Percentiles rank a stretch among this genome's conserved stretches.
phyloP scores from a whole-genome alignment of 1,284 basidiomycete genomes.

The Leccinum subrobustum region DNA sequence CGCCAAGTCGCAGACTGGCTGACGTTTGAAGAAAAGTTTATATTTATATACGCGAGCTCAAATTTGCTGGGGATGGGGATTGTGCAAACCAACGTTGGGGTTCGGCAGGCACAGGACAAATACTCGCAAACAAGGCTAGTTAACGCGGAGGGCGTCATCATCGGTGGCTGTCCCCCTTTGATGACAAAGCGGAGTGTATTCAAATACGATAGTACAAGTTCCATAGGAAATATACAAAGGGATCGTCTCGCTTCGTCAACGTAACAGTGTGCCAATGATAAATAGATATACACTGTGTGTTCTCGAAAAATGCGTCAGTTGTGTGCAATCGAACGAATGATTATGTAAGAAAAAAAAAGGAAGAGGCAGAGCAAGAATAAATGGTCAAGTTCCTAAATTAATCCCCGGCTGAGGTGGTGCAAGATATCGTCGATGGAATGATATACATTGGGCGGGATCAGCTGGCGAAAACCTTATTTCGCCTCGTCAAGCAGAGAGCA shows the following conservation, averaged over 20 bases:
- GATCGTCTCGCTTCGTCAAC: not conserved
- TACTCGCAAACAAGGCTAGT: slow-evolving; percentile 19
- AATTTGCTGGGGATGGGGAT: slow-evolving; percentile 29
- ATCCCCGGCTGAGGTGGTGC: slow-evolving; percentile 11
- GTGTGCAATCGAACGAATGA: slow-evolving; percentile 18
- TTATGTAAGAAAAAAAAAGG: slow-evolving; percentile 6
- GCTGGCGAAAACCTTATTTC: slow-evolving; percentile 11
- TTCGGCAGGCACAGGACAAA: slow-evolving; percentile 28
- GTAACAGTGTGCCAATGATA: slow-evolving; percentile 9
- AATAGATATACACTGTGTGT: slow-evolving; percentile 23
- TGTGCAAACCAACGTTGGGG: slow-evolving; percentile 26
- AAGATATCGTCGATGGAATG: slow-evolving; percentile 22
- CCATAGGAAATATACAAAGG: slow-evolving; percentile 18
- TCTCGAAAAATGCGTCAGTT: slow-evolving; percentile 10
- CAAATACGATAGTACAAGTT: slow-evolving; percentile 20
- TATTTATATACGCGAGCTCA: slow-evolving; percentile 25
- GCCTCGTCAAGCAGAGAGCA: slow-evolving; percentile 2
- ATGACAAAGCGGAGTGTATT: not conserved
- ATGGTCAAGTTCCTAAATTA: slow-evolving; percentile 23
- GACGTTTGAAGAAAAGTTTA: slow-evolving; percentile 27
- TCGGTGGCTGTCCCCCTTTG: not conserved
- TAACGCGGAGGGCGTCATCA: not conserved
- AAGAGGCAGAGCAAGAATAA: not conserved
- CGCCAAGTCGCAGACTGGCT: slow-evolving; percentile 28
- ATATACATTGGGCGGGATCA: slow-evolving; percentile 21